phyloP scores from a whole-genome alignment of 176 grass and related monocot genomes.

The Musa acuminata region DNA sequence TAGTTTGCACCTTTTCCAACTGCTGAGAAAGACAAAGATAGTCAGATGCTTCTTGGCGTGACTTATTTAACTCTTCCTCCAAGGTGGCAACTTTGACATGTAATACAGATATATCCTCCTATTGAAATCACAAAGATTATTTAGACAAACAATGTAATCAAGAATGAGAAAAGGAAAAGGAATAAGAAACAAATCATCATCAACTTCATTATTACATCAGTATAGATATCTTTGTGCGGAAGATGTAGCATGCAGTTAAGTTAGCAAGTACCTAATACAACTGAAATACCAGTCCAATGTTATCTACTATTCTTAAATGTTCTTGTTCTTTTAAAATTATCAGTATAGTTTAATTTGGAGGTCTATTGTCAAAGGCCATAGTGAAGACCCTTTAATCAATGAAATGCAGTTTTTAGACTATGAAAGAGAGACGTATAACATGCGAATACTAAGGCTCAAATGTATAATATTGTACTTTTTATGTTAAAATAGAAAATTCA shows the following conservation, averaged over 20 bases:
- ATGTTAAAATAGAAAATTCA: no score
- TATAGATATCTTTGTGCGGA: background rate
- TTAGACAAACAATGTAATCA: slow-evolving; percentile 21
- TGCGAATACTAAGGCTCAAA: no score
- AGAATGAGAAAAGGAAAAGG: slow-evolving; percentile 9
- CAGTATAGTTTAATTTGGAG: no score
- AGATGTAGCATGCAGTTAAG: background rate
- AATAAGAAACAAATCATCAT: background rate
- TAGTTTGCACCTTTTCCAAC: slow-evolving; percentile 61
- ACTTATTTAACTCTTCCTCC: slow-evolving; percentile 85
- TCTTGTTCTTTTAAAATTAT: no score
- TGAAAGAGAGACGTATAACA: no score
- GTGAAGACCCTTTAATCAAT: background rate
- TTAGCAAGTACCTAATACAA: no score
- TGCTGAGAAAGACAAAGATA: slow-evolving; percentile 41
- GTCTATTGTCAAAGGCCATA: background rate
- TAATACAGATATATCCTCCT: slow-evolving; percentile 70
- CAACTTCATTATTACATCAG: background rate
- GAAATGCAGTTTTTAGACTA: background rate
- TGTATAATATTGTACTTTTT: no score
- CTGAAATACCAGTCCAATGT: no score
- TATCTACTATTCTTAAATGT: no score
- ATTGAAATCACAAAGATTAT: slow-evolving; percentile 14
- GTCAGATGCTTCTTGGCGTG: slow-evolving; percentile 48
- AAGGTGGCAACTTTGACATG: slow-evolving; percentile 61